phyloP scores from a whole-genome alignment of 129 eudicot genomes.

The Dittrichia graveolens region DNA sequence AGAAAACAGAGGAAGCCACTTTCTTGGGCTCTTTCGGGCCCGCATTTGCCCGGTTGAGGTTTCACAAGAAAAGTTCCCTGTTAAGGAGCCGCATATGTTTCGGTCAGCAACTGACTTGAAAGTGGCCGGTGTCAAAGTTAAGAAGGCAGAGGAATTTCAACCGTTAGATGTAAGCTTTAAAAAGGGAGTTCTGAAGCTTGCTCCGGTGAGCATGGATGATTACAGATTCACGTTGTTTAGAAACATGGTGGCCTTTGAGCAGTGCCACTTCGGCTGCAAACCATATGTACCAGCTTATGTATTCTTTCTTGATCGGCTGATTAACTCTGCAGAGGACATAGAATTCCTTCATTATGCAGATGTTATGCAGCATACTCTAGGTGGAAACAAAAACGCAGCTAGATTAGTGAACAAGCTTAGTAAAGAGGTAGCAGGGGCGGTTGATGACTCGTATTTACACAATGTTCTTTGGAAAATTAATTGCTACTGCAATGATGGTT shows the following conservation, averaged over 20 bases:
- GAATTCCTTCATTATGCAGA: constrained; percentile 46
- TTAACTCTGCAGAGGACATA: constrained; percentile 41
- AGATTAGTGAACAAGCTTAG: constrained; percentile 43
- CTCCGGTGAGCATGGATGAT: constrained; percentile 38
- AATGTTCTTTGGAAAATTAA: constrained; percentile 38
- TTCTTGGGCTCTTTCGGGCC: constrained; percentile 36
- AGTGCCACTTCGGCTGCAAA: constrained; percentile 33
- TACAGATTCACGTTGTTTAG: constrained; percentile 40
- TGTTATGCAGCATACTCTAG: constrained; percentile 44
- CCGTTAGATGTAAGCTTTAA: constrained; percentile 36
- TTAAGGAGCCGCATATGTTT: constrained; percentile 39
- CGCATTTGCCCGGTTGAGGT: constrained; percentile 25
- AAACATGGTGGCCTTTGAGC: constrained; percentile 53
- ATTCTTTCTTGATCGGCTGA: constrained; percentile 45
- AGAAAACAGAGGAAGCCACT: constrained; percentile 13
- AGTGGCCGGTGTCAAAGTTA: constrained; percentile 33
- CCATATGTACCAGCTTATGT: constrained; percentile 44
- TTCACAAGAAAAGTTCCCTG: not conserved
- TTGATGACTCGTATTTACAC: constrained; percentile 38
- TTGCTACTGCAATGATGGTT: constrained; percentile 25
- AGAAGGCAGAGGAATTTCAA: constrained; percentile 20
- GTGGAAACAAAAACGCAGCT: constrained; percentile 47
- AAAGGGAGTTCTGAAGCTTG: constrained; percentile 34
- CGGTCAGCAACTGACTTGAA: constrained; percentile 32
- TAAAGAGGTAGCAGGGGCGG: constrained; percentile 40